These are phyloP conservation scores for Phellopilus nigrolimitatus DNA, from an alignment of 1,284 basidiomycete genomes.

Conservation along the genomic window DNA sequence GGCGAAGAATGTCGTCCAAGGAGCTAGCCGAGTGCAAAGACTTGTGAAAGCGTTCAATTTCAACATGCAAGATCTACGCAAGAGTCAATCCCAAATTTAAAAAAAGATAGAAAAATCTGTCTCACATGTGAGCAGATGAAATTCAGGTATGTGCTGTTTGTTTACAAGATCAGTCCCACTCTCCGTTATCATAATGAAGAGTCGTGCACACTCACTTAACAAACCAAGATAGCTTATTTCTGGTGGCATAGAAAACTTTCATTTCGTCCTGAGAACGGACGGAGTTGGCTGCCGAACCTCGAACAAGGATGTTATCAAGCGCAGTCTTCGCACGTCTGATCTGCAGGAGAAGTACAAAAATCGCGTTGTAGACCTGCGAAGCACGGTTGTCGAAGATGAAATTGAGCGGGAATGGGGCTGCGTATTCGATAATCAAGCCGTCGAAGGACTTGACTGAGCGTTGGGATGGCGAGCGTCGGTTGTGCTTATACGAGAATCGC, in stretches of 20 bases:
- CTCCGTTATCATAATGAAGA: slow-evolving; percentile 16
- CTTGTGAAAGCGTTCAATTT: slow-evolving; percentile 54
- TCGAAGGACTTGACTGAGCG: slow-evolving; percentile 61
- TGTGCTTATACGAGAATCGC: slow-evolving; percentile 61
- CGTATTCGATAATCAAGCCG: slow-evolving; percentile 67
- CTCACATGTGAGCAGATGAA: slow-evolving; percentile 72
- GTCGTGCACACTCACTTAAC: slow-evolving; percentile 60
- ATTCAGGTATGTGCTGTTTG: slow-evolving; percentile 58
- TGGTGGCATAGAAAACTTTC: slow-evolving; percentile 67
- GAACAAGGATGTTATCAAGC: slow-evolving; percentile 62
- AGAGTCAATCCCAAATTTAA: slow-evolving; percentile 6
- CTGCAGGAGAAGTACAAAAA: slow-evolving; percentile 77
- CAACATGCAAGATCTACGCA: slow-evolving; percentile 61
- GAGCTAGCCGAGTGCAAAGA: slow-evolving; percentile 53
- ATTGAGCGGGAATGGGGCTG: slow-evolving; percentile 75
- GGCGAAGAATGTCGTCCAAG: slow-evolving; percentile 69
- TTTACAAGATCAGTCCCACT: not conserved
- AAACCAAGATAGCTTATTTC: slow-evolving; percentile 77
- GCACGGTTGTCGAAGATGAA: slow-evolving; percentile 68
- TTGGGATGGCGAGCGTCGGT: slow-evolving; percentile 37
- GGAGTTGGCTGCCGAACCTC: slow-evolving; percentile 36
- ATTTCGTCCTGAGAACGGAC: slow-evolving; percentile 40
- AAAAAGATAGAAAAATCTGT: slow-evolving; percentile 3
- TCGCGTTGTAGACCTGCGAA: slow-evolving; percentile 58
- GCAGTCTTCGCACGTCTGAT: slow-evolving; percentile 68